Evolutionary conservation across 768 basidiomycete species (phyloP).

Genomic region (Crassisporium funariophilum): DNA sequence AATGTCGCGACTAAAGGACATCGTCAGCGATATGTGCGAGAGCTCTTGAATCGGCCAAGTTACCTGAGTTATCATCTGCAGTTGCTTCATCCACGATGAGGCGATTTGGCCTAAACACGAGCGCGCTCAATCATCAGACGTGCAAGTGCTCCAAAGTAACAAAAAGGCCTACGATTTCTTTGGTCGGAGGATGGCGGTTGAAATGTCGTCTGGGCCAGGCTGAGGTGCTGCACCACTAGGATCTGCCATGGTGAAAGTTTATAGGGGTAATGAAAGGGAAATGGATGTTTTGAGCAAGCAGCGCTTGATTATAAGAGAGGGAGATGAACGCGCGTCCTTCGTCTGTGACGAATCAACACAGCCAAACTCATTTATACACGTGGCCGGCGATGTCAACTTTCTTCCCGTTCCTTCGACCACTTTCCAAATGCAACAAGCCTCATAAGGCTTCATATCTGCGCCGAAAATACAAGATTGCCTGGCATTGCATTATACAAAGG

Average conservation of each 20-base stretch:
- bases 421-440: too few relatives aligned
- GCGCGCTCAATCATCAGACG: constrained; percentile 18
- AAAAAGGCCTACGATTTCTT: constrained; percentile 91
- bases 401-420: constrained; percentile 35
- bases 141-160: constrained; percentile 2
- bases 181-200: constrained; percentile 92
- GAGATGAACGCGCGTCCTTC: constrained; percentile 44
- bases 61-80: constrained; percentile 95
- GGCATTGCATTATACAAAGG: too few relatives aligned
- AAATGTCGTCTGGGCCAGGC: constrained; percentile 86
- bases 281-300: constrained; percentile 22
- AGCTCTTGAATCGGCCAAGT: constrained; percentile 17
- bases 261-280: constrained; percentile 22
- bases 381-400: constrained; percentile 25
- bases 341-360: constrained; percentile 29
- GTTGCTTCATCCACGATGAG: constrained; percentile 95
- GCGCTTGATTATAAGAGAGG: constrained; percentile 28
- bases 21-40: constrained; percentile 13
- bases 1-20: constrained; percentile 78
- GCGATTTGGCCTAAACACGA: constrained; percentile 80
- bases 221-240: constrained; percentile 82
- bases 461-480: too few relatives aligned
- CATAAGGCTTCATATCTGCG: too few relatives aligned
- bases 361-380: constrained; percentile 36
- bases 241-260: constrained; percentile 58